Evolutionary conservation across 768 basidiomycete species (phyloP).

Genomic region (Pleurotus eryngii): DNA sequence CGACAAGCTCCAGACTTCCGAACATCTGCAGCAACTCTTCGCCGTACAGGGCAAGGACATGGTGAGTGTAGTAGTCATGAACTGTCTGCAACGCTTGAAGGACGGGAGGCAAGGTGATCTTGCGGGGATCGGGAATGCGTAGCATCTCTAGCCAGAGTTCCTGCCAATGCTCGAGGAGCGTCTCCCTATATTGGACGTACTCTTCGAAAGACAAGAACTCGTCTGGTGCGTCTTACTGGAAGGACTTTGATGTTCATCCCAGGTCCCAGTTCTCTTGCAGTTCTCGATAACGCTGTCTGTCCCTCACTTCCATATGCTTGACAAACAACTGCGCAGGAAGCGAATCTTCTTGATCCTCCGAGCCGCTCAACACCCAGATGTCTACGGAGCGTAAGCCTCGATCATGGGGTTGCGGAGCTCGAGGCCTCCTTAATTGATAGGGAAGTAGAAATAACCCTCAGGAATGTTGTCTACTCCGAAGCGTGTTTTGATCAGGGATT

Average conservation of each 20-base stretch:
- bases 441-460: constrained; percentile 39
- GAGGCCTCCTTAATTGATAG: constrained; percentile 32
- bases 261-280: constrained; percentile 24
- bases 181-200: constrained; percentile 21
- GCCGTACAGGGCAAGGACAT: constrained; percentile 35
- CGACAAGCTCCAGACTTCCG: constrained; percentile 36
- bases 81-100: constrained; percentile 10
- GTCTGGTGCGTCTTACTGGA: neutral
- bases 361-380: neutral
- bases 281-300: constrained; percentile 19
- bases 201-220: constrained; percentile 28
- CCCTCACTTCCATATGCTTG: constrained; percentile 17
- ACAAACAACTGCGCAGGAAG: constrained; percentile 17
- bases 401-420: constrained; percentile 35
- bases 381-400: constrained; percentile 28
- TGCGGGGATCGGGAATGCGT: neutral
- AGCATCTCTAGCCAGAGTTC: constrained; percentile 22
- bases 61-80: constrained; percentile 25
- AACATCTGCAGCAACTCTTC: constrained; percentile 36
- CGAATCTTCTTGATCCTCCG: neutral
- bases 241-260: neutral
- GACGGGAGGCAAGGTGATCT: constrained; percentile 13
- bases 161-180: constrained; percentile 20
- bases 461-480: constrained; percentile 33
- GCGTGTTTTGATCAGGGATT: constrained; percentile 22